Evolutionary conservation across 108 stramenopile genomes (phyloP), one percentile per base, ranked within the genome.

Genomic region (Discostella stelligeroides): DNA sequence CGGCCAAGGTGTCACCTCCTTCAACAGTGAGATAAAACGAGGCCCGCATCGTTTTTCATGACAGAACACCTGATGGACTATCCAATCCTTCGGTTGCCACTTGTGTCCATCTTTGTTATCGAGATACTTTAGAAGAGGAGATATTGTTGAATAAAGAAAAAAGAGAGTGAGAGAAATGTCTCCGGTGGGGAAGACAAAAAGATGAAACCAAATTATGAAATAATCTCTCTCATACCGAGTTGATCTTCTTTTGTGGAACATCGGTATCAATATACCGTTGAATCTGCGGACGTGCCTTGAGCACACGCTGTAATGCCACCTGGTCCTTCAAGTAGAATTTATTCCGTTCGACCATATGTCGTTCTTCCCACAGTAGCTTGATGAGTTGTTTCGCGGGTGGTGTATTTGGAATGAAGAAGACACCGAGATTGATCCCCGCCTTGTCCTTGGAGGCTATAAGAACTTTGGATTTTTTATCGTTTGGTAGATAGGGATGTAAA

Each of bases 351-450:
- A 48, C 27, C 18, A 7, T 20, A 18, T 55, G 56, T n/a, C 70
- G 49, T 17, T 61, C 40, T 8, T 72, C 28, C 8, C 54, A 61
- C 70, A 72, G 21, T 11, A 61, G 41, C 54, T 43, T 39, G 14
- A 72, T 51, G 53, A 72, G 62, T 40, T 53, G 46, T 23, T 23
- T 21, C 28, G 61, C 25, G 4, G 27, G 4, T 0, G 23, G 40
- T 5, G 70, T 72, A 41, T 72, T 72, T 12, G 70, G 70, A 9
- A 72, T 40, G 17, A 72, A 25, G 34, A 72, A 72, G 4, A 72
- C 70, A n/a, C 70, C 70, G 0, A 63, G 50, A 25, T 72, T 72
- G 4, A 72, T 72, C 41, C 70, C 70, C 25, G 30, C 21, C 7
- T 55, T 11, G 34, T 72, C 70, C 20, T 61, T 63, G 0, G 70